Evolutionary conservation across 441 rosid species (phyloP).

Genomic region (Omphalea diandra): DNA sequence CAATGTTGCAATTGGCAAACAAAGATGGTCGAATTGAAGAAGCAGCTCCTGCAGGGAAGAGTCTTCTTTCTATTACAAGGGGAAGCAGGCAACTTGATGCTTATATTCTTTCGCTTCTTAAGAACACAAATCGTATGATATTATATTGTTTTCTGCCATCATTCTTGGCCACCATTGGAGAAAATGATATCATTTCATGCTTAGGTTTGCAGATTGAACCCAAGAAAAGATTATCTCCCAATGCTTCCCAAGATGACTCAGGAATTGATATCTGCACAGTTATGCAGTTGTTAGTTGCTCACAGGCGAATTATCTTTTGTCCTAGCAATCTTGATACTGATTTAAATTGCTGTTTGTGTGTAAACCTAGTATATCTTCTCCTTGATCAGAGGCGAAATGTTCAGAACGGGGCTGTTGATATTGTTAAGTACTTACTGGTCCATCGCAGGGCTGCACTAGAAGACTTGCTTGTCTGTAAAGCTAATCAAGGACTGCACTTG

Average conservation of each 20-base stretch:
- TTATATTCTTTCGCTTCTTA: slow-evolving; percentile 88
- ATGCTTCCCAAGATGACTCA: slow-evolving; percentile 63
- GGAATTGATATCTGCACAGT: slow-evolving; percentile 85
- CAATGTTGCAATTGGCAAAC: slow-evolving; percentile 98
- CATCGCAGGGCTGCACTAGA: slow-evolving; percentile 93
- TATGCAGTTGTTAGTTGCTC: slow-evolving; percentile 92
- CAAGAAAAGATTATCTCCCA: slow-evolving; percentile 52
- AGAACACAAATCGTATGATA: slow-evolving; percentile 91
- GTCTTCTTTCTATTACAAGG: slow-evolving; percentile 87
- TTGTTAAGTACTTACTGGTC: slow-evolving; percentile 80
- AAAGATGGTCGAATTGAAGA: slow-evolving; percentile 99
- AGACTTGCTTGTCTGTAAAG: slow-evolving; percentile 92
- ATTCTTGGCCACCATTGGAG: slow-evolving; percentile 84
- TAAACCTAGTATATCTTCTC: slow-evolving; percentile 86
- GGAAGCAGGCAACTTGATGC: slow-evolving; percentile 91
- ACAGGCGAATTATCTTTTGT: slow-evolving; percentile 87
- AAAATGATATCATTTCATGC: slow-evolving; percentile 77
- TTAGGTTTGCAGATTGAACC: slow-evolving; percentile 79
- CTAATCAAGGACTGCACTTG: slow-evolving; percentile 76
- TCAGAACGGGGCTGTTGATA: slow-evolving; percentile 84
- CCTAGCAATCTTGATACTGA: slow-evolving; percentile 97
- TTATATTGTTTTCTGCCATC: slow-evolving; percentile 95
- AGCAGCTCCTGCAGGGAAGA: slow-evolving; percentile 85
- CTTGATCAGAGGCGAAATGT: slow-evolving; percentile 78
- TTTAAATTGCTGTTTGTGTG: slow-evolving; percentile 93